These are phyloP conservation scores for Anisodus acutangulus DNA, from an alignment of 257 asterid genomes.

Conservation along the genomic window DNA sequence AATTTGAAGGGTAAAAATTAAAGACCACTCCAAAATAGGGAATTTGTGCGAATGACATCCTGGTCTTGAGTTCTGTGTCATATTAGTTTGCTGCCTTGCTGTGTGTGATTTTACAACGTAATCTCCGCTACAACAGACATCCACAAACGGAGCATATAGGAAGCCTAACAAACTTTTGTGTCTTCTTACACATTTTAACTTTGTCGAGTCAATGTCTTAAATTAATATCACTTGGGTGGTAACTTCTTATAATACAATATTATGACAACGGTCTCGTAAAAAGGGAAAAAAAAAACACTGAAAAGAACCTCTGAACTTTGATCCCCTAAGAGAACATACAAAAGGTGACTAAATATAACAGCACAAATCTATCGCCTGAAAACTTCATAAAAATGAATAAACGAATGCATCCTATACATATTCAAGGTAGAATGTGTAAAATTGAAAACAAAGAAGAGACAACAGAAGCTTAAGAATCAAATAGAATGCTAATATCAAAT, in stretches of 20 bases:
- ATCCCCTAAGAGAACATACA: neutral
- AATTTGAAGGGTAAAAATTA: too few species aligned
- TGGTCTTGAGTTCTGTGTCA: neutral
- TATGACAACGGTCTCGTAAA: neutral
- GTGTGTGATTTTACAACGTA: neutral
- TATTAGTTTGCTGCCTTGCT: neutral
- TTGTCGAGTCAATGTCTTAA: neutral
- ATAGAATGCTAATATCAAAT: neutral
- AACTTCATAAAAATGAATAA: neutral
- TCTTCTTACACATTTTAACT: neutral
- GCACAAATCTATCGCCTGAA: neutral
- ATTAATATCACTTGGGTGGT: neutral
- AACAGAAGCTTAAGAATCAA: constrained; percentile 19
- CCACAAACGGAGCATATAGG: neutral
- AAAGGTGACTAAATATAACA: neutral
- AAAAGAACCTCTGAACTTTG: neutral
- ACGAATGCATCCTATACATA: constrained; percentile 7
- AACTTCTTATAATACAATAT: neutral
- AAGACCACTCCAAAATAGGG: too few species aligned
- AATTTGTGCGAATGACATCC: too few species aligned
- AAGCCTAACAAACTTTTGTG: neutral
- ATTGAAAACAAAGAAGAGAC: constrained; percentile 29
- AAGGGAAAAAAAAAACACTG: neutral
- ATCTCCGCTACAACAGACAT: too few species aligned
- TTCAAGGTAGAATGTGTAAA: constrained; percentile 29